Evolutionary conservation across 202 grass and related monocot species (phyloP).

Genomic region (Cymbopogon flexuosus): DNA sequence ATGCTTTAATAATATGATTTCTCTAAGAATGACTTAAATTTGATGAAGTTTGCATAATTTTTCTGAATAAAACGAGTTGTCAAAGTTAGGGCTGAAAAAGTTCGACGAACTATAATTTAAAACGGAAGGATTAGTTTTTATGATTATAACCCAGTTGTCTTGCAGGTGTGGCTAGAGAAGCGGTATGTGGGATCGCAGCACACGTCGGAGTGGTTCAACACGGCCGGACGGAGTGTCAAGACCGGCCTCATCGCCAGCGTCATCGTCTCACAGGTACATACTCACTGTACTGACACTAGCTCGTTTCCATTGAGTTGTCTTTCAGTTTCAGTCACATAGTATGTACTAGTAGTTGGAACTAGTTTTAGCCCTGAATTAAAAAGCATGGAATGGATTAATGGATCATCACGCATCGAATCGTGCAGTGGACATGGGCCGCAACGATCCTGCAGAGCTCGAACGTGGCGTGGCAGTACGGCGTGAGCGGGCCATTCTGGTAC

Average conservation of each 20-base stretch:
- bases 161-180: conserved; percentile 89
- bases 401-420: neutral
- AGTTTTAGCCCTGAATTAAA: no score
- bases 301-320: neutral
- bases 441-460: conserved; percentile 97
- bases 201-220: conserved; percentile 96
- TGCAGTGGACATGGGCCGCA: conserved; percentile 90
- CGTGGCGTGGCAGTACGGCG: conserved; percentile 90
- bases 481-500: conserved; percentile 96
- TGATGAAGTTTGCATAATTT: no score
- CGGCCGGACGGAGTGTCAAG: conserved; percentile 86
- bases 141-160: neutral
- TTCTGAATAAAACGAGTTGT: no score
- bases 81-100: no score
- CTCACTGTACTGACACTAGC: neutral
- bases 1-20: neutral
- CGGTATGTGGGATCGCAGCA: conserved; percentile 69
- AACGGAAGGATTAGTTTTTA: no score
- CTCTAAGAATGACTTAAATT: no score
- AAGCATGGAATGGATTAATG: neutral
- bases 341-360: neutral
- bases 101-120: no score
- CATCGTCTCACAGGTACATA: conserved; percentile 68
- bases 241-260: conserved; percentile 93
- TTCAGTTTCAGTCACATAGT: neutral